A percentile compares a stretch with the other conserved stretches of the same genome.
These are phyloP conservation scores for Cornus controversa DNA, from an alignment of 148 eudicot species.

Conservation along the genomic window DNA sequence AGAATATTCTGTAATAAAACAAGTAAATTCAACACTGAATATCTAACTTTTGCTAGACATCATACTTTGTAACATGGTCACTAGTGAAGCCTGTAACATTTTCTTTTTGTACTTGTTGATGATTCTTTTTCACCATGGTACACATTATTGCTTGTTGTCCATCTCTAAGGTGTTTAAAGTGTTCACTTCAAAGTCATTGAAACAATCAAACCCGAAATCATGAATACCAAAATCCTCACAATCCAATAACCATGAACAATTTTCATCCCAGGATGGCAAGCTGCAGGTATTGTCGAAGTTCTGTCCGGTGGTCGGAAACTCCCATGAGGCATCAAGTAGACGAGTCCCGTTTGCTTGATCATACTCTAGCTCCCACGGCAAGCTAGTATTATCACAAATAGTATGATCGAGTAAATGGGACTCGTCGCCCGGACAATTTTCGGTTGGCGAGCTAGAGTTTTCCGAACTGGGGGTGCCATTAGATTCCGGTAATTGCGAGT, in stretches of 20 bases:
- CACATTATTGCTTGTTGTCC: constrained; percentile 26
- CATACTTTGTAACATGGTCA: constrained; percentile 1
- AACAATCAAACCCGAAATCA: constrained; percentile 60
- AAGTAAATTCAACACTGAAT: no score
- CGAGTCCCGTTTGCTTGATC: no score
- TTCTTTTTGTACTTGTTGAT: background rate
- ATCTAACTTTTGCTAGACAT: background rate
- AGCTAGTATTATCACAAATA: constrained; percentile 40
- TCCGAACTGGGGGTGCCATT: constrained; percentile 6
- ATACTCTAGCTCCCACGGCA: no score
- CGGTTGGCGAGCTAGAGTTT: constrained; percentile 30
- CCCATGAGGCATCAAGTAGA: constrained; percentile 37
- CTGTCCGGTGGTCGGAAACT: constrained; percentile 32
- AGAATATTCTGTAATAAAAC: background rate
- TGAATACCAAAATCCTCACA: constrained; percentile 76
- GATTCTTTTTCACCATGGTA: background rate
- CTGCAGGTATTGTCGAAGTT: constrained; percentile 4
- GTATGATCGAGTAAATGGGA: constrained; percentile 21
- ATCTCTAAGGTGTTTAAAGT: constrained; percentile 35
- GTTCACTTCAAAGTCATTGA: constrained; percentile 45
- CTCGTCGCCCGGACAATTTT: constrained; percentile 37
- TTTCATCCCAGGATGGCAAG: constrained; percentile 42
- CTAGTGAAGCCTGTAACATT: background rate
- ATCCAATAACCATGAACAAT: constrained; percentile 52
- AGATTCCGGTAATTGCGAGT: background rate